A percentile compares a stretch with the other conserved stretches of the same genome.
Evolutionary conservation across 2,329 filamentous ascomycete species (phyloP).

Genomic region (Exophiala spinifera): DNA sequence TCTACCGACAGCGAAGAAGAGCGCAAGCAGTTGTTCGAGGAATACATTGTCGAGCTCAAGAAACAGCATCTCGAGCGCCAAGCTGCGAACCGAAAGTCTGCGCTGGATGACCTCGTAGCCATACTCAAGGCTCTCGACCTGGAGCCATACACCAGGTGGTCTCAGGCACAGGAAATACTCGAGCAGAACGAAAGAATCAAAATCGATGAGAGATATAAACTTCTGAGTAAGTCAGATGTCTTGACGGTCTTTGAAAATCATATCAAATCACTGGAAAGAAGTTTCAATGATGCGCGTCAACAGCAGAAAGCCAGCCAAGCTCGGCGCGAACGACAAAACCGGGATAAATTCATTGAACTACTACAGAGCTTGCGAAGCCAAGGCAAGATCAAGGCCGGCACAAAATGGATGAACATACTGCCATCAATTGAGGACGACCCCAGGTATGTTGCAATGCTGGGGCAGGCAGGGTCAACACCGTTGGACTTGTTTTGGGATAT

Average conservation of each 20-base stretch:
- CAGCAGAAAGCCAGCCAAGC: conserved; percentile 77
- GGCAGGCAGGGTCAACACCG: conserved; percentile 78
- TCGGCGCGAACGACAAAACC: conserved; percentile 78
- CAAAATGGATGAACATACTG: conserved; percentile 82
- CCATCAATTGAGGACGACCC: conserved; percentile 73
- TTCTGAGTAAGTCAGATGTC: conserved; percentile 83
- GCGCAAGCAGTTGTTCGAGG: conserved; percentile 84
- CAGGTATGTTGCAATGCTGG: conserved; percentile 78
- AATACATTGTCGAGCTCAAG: conserved; percentile 83
- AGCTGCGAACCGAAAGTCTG: conserved; percentile 67
- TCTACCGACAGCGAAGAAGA: conserved; percentile 85
- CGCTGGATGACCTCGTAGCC: conserved; percentile 76
- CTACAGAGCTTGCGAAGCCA: conserved; percentile 69
- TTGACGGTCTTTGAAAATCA: conserved; percentile 92
- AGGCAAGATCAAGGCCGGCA: conserved; percentile 82
- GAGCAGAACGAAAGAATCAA: conserved; percentile 74
- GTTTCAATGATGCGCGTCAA: conserved; percentile 87
- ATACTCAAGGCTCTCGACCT: conserved; percentile 77
- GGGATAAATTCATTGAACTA: conserved; percentile 74
- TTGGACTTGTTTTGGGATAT: conserved; percentile 95
- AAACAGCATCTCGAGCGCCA: conserved; percentile 76
- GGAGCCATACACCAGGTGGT: conserved; percentile 93
- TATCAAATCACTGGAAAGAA: conserved; percentile 85
- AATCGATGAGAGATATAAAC: conserved; percentile 77
- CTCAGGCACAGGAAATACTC: conserved; percentile 80